Evolutionary conservation across 2,329 filamentous ascomycete genomes (phyloP).

Genomic region (Periconia sp.): DNA sequence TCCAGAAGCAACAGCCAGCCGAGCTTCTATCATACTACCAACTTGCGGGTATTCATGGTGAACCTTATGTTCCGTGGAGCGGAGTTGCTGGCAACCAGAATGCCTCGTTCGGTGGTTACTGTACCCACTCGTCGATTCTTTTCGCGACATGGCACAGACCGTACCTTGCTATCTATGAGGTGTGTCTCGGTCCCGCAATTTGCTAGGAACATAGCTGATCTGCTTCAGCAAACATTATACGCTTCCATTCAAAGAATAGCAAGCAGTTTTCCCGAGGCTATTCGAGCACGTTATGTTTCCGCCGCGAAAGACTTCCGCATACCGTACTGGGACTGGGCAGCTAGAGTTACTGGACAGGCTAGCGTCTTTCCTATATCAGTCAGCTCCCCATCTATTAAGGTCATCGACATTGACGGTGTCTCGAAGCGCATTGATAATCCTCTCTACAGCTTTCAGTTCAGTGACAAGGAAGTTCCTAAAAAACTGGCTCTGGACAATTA

Average conservation of each 20-base stretch:
- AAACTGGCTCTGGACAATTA: neutral
- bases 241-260: slow-evolving; percentile 43
- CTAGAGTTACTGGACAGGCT: slow-evolving; percentile 28
- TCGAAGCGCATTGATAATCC: slow-evolving; percentile 41
- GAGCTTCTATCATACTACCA: no score
- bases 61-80: no score
- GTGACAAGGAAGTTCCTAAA: slow-evolving; percentile 48
- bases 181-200: slow-evolving; percentile 25
- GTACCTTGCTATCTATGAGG: slow-evolving; percentile 69
- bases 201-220: neutral
- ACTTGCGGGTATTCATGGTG: no score
- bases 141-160: slow-evolving; percentile 86
- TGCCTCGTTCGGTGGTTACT: no score
- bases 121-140: slow-evolving; percentile 75
- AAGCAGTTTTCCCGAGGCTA: slow-evolving; percentile 42
- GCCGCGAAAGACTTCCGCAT: slow-evolving; percentile 46
- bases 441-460: slow-evolving; percentile 45
- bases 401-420: slow-evolving; percentile 45
- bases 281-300: slow-evolving; percentile 38
- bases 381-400: slow-evolving; percentile 39
- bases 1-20: no score
- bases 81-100: no score
- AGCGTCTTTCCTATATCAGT: slow-evolving; percentile 44
- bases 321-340: slow-evolving; percentile 55
- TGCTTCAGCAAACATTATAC: slow-evolving; percentile 45